These are phyloP conservation scores for Eutrema yunnanense DNA, from an alignment of 345 rosid genomes.

Conservation along the genomic window DNA sequence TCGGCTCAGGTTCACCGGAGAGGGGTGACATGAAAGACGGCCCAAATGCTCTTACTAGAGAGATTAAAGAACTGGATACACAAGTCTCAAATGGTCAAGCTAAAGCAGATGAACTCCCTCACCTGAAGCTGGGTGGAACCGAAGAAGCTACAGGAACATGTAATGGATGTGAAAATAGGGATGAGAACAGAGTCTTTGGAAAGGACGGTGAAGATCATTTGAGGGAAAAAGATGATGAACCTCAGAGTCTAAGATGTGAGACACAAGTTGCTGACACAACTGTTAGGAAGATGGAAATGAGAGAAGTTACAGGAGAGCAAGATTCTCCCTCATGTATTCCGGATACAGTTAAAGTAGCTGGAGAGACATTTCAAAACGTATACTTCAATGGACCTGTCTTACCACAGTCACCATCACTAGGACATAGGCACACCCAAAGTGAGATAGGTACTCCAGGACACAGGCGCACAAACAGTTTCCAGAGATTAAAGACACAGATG, in stretches of 20 bases:
- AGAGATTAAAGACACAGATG: conserved; percentile 65
- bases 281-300: conserved; percentile 40
- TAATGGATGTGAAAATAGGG: neutral
- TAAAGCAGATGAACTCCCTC: neutral
- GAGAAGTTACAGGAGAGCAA: conserved; percentile 42
- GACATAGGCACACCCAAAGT: conserved; percentile 68
- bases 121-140: neutral
- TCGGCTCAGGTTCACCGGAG: conserved; percentile 6
- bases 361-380: conserved; percentile 26
- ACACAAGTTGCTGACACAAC: conserved; percentile 28
- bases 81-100: conserved; percentile 9
- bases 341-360: conserved; percentile 22
- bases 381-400: conserved; percentile 27
- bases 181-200: conserved; percentile 5
- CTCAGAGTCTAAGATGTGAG: neutral
- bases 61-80: neutral
- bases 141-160: conserved; percentile 7
- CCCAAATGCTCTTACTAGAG: neutral
- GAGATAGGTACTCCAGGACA: conserved; percentile 39
- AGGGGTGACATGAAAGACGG: neutral
- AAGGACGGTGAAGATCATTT: conserved; percentile 5
- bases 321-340: conserved; percentile 20
- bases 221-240: conserved; percentile 20
- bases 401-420: conserved; percentile 31
- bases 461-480: conserved; percentile 59